Base-by-base conservation (phyloP, 257 asterid species). In the Jasminum sambac region DNA sequence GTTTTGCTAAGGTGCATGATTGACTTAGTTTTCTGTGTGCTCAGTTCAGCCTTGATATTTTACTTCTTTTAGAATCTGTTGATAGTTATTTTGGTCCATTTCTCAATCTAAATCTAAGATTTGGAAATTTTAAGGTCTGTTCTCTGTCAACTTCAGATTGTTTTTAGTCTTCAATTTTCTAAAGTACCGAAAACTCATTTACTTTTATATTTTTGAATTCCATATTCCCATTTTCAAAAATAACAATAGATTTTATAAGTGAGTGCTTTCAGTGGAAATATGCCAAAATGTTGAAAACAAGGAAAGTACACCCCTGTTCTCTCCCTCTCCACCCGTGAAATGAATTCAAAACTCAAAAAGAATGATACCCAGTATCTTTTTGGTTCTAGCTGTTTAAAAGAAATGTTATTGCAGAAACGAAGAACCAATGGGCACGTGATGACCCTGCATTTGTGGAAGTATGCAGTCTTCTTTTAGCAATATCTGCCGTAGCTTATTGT, bases 381-480 rank as follows among this genome's bases (percentile, higher is more conserved):
- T 34, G 41, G 66, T 65, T 44, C 38, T 76, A 39, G 55, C 34
- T 78, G 70, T 13, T 75, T 73, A 37, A 23, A 21, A 37, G 37
- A 43, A 52, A 72, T 62, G 42, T 23, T 34, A 66, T 67, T 85
- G 83, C 90, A 95, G 99, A 95, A 84, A 95, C 98, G 63, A 95
- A 95, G 87, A 95, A 95, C 74, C 99, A 95, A 78, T 95, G 99
- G 99, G 99, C 99, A 66, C 99, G 99, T 64, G 99, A 95, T 80
- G 99, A 95, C 87, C 99, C 99, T 62, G 99, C 99, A 68, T 95
- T 95, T 82, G 84, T 92, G 74, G 99, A 91, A 69, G 85, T 91
- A 82, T 91, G 90, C 72, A 85, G 86, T 82, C 90, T 95, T 77
- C 99, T 95, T 74, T 79, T 95, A 73, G 80, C 85, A 66, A 91